Conservation (phyloP, 2,329 filamentous ascomycete genomes). For the Botrytis sinoallii region DNA sequence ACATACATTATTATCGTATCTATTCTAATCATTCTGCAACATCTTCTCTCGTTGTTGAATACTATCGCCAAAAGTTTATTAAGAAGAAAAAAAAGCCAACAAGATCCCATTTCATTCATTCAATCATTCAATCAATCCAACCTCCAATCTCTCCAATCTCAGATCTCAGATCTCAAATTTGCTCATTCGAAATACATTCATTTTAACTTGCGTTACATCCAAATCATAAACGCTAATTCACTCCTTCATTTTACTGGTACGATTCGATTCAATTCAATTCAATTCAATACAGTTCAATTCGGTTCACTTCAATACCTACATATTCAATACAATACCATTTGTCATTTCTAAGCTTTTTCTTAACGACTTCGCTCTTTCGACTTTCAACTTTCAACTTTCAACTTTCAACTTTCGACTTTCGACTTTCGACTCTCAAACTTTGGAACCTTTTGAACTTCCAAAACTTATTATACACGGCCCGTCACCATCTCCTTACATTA, state of each 20-base stretch:
- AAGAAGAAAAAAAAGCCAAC: background rate
- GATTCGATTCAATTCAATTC: background rate
- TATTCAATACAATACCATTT: background rate
- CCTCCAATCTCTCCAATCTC: background rate
- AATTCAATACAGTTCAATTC: background rate
- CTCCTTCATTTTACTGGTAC: conserved; percentile 1
- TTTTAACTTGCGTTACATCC: background rate
- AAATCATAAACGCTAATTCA: conserved; percentile 3
- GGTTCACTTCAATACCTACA: background rate
- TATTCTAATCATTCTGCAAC: background rate
- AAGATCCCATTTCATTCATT: background rate
- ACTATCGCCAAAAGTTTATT: background rate
- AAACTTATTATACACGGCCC: background rate
- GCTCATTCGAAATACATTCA: background rate
- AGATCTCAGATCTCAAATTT: background rate
- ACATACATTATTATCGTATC: background rate
- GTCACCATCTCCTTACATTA: conserved; percentile 17
- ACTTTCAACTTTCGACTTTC: background rate
- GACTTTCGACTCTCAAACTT: background rate
- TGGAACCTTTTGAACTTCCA: background rate
- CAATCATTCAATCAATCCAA: background rate
- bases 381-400: background rate
- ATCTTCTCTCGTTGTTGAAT: background rate
- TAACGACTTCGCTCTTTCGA: conserved; percentile 4
- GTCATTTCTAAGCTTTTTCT: background rate